Evolutionary conservation across 2,329 filamentous ascomycete species (phyloP).

Genomic region (Aspergillus sp.): DNA sequence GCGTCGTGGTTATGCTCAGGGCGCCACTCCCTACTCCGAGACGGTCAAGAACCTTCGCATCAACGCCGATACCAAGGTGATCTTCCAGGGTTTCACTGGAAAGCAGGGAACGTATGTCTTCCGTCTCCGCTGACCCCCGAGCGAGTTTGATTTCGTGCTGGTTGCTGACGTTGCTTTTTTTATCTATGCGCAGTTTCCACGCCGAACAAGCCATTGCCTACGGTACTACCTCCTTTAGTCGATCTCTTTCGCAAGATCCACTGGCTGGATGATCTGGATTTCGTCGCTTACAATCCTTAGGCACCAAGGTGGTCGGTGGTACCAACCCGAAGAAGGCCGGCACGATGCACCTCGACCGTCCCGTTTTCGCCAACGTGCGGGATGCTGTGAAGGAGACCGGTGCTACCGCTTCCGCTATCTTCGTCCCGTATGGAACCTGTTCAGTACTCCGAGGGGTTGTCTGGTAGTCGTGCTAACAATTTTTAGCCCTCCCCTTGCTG

Average conservation of each 20-base stretch:
- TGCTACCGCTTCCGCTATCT: constrained; percentile 89
- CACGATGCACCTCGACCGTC: constrained; percentile 79
- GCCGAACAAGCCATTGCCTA: constrained; percentile 98
- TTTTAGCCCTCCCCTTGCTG: constrained; percentile 79
- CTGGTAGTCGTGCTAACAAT: constrained; percentile 17
- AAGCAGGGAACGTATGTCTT: constrained; percentile 87
- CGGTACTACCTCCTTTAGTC: constrained; percentile 55
- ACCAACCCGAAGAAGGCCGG: constrained; percentile 99
- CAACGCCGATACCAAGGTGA: constrained; percentile 87
- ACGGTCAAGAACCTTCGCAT: constrained; percentile 87
- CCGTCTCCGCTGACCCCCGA: background rate
- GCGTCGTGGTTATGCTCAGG: constrained; percentile 72
- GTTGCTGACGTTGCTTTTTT: constrained; percentile 30
- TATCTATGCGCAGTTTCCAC: constrained; percentile 69
- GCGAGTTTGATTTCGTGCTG: constrained; percentile 1
- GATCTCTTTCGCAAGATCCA: constrained; percentile 2
- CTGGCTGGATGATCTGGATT: constrained; percentile 7
- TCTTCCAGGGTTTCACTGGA: constrained; percentile 97
- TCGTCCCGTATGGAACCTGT: constrained; percentile 72
- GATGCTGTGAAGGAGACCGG: constrained; percentile 89
- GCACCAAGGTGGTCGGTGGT: constrained; percentile 95
- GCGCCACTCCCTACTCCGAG: constrained; percentile 65
- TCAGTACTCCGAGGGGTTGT: background rate
- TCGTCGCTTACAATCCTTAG: constrained; percentile 47
- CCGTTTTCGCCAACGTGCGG: constrained; percentile 85